phyloP scores from a whole-genome alignment of 148 eudicot species.

The Heliosperma pusillum region DNA sequence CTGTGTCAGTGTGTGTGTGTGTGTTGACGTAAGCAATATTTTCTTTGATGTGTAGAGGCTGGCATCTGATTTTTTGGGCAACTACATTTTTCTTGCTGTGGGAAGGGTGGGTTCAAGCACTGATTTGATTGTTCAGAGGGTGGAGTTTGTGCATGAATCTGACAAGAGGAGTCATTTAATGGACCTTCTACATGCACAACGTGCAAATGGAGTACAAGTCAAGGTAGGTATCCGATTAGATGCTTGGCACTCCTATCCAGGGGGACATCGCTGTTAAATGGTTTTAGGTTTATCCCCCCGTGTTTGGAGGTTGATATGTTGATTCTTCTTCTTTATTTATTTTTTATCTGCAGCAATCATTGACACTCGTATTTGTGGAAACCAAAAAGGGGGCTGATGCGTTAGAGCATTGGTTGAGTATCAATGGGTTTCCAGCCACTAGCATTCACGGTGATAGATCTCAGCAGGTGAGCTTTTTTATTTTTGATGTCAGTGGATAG shows the following conservation, averaged over 20 bases:
- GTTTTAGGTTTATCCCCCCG: background rate
- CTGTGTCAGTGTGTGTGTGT: too few species aligned
- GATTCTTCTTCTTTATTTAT: background rate
- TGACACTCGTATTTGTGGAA: slow-evolving; percentile 78
- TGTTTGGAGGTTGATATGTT: background rate
- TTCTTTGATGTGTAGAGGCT: slow-evolving; percentile 55
- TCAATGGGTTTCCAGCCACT: slow-evolving; percentile 74
- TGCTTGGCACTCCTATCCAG: background rate
- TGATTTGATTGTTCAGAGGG: slow-evolving; percentile 71
- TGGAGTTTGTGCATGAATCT: slow-evolving; percentile 64
- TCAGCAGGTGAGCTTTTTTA: slow-evolving; percentile 53
- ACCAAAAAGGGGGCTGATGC: slow-evolving; percentile 84
- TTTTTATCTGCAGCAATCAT: slow-evolving; percentile 54
- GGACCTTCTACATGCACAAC: slow-evolving; percentile 87
- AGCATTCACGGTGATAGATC: slow-evolving; percentile 87
- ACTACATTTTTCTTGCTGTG: slow-evolving; percentile 73
- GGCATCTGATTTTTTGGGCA: slow-evolving; percentile 73
- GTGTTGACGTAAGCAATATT: background rate
- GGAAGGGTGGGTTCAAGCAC: slow-evolving; percentile 87
- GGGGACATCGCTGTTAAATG: background rate
- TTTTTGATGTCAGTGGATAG: background rate
- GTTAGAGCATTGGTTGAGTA: slow-evolving; percentile 61
- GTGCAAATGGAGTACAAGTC: slow-evolving; percentile 50
- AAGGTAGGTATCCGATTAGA: slow-evolving; percentile 38
- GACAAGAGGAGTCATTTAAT: slow-evolving; percentile 80